Base-by-base conservation (phyloP, 345 rosid genomes). In the Hibiscus syriacus region DNA sequence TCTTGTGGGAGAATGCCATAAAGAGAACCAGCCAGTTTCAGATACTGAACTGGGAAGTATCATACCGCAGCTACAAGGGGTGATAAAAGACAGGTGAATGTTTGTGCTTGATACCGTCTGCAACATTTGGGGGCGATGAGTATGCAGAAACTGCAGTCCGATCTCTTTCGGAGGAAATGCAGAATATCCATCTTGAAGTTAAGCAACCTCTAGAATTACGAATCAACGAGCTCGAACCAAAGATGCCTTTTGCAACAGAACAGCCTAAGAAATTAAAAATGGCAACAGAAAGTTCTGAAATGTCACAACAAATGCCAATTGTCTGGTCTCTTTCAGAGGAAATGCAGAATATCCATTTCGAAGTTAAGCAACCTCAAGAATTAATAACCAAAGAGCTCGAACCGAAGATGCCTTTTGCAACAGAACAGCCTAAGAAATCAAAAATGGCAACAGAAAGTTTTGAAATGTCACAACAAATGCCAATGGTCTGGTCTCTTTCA, bases 131-230 rank as follows among this genome's bases (percentile, higher is more conserved):
- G n/a, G n/a, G n/a, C n/a, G n/a, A n/a, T n/a, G n/a, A n/a, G n/a
- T n/a, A n/a, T n/a, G n/a, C n/a, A n/a, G n/a, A n/a, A n/a, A n/a
- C n/a, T n/a, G n/a, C n/a, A n/a, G n/a, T n/a, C n/a, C n/a, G n/a
- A 39, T 70, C 89, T 68, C 85, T 90, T 77, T 80, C 97, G 20
- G 75, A 76, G 48, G 98, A 92, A 77, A 88, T 88, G 98, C 69
- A 77, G 79, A 76, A 80, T 59, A 86, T 59, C 20, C 73, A 64
- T 3, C 70, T 78, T 49, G 80, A 75, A 58, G 81, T 71, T 43
- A 52, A 52, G 38, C 67, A 75, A 67, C 71, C 76, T 55, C 80
- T 53, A 65, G 69, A 46, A 39, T 23, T 19, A 61, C 62, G 64
- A 12, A 59, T 67, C 10, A 23, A 74, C 29, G 76, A 61, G 70